Base-by-base conservation (phyloP, 441 rosid species). In the Isatis lusitanica region DNA sequence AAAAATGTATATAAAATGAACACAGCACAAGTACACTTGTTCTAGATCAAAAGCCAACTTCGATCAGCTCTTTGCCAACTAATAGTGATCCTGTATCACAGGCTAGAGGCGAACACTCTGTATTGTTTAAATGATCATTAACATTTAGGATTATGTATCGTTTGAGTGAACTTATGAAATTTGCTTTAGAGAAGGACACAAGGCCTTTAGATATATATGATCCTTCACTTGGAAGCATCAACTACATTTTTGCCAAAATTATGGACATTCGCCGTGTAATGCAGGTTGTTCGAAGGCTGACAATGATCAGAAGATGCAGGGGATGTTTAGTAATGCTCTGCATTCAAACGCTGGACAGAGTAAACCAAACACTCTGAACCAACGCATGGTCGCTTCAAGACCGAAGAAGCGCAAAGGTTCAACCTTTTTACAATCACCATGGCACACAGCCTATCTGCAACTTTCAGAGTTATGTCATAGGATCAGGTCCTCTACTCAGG, bases 401-500 rank as follows among this genome's bases (percentile, higher is more conserved):
- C 51, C 18, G 5, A 75, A 51, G 26, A 75, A 75, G 43, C 70
- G 74, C 10, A 75, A 60, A 61, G 18, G n/a, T 53, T 61, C 58
- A 67, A 52, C 44, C 7, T 51, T 67, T 42, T 31, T 5, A 10
- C 78, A 66, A 60, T 74, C 63, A 40, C 46, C 78, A 28, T 59
- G 73, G 60, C 53, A 59, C 42, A 74, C 67, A 38, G 7, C 59
- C 46, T 43, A 53, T 17, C 30, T 15, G 6, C 31, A 67, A 60
- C 15, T 40, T 51, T 67, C 57, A 48, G 18, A 66, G 2, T 26
- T 66, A 40, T 66, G 62, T 58, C 53, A 58, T 2, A 58, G 2
- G 12, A 38, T 58, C 52, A 74, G 72, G 78, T 74, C 3, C 11
- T 42, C 10, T 56, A 11, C 28, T 40, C 38, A 12, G 7, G 21